Evolutionary conservation across 371 early-diverging fungal species (phyloP), one percentile per base, ranked within the genome.

Genomic region (Rhizopus sp.): DNA sequence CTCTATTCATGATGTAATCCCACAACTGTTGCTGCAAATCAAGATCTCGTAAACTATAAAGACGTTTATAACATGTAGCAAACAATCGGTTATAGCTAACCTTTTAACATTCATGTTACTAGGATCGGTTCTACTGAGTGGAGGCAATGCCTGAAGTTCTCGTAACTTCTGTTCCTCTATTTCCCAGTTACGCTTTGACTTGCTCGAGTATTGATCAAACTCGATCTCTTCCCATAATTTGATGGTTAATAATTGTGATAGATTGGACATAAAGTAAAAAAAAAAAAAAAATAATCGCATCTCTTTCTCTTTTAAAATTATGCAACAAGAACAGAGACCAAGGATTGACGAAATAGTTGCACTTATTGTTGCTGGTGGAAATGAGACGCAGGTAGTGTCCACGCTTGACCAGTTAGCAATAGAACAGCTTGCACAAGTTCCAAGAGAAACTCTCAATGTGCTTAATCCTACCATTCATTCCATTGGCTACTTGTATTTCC

Each of bases 401-500:
- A 63, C 54, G 29, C 60, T 82, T 34, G 66, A 75, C 56, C 55
- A 65, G 64, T 59, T 80, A 39, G 60, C 63, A 6, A 62, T 67
- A 30, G 47, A 60, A 16, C 68, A 73, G 49, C 69, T 78, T 35
- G 50, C 65, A 23, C 55, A 71, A 3, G 50, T 64, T 30, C 62
- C 80, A 6, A 53, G 72, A 9, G 77, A 74, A 32, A 69, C 88
- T 5, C 57, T 88, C 5, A 77, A 74, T n/a, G 57, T 73, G 10
- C 65, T 90, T 37, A 73, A 83, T 52, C 87, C 87, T 29, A 58
- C 54, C 6, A 29, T 37, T 3, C 74, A 83, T 52, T 81, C 83
- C 31, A 64, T 87, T 15, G 82, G 77, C 32, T 91, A 83, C 61
- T 64, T 84, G 5, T 80, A 75, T 55, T 83, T 89, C 44, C 70